Base-by-base conservation (phyloP, 116 monocot genomes). In the Phalaenopsis hybrid region DNA sequence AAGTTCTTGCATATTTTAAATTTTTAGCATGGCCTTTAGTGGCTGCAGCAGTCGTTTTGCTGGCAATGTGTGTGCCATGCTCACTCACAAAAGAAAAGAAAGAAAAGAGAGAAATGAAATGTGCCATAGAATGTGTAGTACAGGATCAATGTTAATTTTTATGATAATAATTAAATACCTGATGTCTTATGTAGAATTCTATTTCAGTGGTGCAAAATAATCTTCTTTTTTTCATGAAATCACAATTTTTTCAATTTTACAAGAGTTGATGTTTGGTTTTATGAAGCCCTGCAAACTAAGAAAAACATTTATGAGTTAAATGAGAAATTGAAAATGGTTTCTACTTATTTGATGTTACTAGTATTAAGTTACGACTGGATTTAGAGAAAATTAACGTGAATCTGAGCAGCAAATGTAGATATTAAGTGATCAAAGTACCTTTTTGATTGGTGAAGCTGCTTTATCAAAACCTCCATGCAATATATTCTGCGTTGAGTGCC, bases 51-150 rank as follows among this genome's bases (percentile, higher is more conserved):
- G 23, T 70, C 34, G 15, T 34, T 28, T 34, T 70, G 1, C 70
- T 70, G 37, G 34, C 70, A 70, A 61, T 61, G 20, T 61, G 61
- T 61, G 61, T 61, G 61, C 61, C 61, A 61, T n/a, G 61, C 61
- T 2, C 28, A 68, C 37, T 2, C 37, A 37, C 37, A 68, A 33
- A 8, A 68, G 6, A 18, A 70, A 70, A 70, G 20, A 70, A 33
- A 69, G 8, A 68, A n/a, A 50, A 50, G 50, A 50, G 10, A 50
- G 12, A 12, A 51, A 12, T 11, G 51, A 12, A 61, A 8, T 63
- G 63, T 70, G 8, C 70, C n/a, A 70, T 12, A 37, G 11, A 70
- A 70, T 34, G 10, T 70, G 70, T 70, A 70, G 28, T 23, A 12
- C 11, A 70, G 34, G 15, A 70, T 70, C 28, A 12, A 33, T 70